Evolutionary conservation across 2,329 filamentous ascomycete species (phyloP).

Genomic region (Didymella lethalis): DNA sequence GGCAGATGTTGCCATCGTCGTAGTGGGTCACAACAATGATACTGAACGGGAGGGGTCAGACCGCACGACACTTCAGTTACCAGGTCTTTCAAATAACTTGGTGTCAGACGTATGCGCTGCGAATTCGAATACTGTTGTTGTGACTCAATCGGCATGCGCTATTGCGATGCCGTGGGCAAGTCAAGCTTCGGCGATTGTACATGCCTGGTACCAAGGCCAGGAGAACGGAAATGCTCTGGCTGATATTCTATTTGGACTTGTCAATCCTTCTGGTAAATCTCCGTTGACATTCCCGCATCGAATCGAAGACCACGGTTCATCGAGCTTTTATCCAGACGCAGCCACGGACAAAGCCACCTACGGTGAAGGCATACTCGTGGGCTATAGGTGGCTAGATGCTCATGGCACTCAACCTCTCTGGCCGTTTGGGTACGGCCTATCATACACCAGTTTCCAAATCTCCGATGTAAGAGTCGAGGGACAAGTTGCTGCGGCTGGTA

Average conservation of each 20-base stretch:
- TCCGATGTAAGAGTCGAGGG: no score
- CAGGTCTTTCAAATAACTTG: no score
- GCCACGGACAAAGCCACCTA: constrained; percentile 78
- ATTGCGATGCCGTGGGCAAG: background rate
- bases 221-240: constrained; percentile 81
- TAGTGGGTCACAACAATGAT: no score
- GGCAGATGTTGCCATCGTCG: no score
- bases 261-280: constrained; percentile 77
- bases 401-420: constrained; percentile 70
- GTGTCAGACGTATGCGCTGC: background rate
- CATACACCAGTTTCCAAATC: constrained; percentile 72
- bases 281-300: constrained; percentile 70
- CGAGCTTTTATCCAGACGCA: constrained; percentile 75
- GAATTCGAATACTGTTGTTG: background rate
- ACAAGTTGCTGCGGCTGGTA: no score
- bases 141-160: background rate
- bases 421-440: constrained; percentile 83
- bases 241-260: constrained; percentile 77
- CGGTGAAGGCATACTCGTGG: constrained; percentile 77
- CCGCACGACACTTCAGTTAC: no score
- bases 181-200: constrained; percentile 64
- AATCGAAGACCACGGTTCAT: constrained; percentile 69
- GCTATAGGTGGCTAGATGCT: constrained; percentile 87
- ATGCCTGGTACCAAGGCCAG: constrained; percentile 82
- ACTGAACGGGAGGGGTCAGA: no score